Percentiles rank a stretch among this genome's conserved stretches.
These are phyloP conservation scores for Rhododendron ferrugineum DNA, from an alignment of 148 eudicot genomes.

Conservation along the genomic window DNA sequence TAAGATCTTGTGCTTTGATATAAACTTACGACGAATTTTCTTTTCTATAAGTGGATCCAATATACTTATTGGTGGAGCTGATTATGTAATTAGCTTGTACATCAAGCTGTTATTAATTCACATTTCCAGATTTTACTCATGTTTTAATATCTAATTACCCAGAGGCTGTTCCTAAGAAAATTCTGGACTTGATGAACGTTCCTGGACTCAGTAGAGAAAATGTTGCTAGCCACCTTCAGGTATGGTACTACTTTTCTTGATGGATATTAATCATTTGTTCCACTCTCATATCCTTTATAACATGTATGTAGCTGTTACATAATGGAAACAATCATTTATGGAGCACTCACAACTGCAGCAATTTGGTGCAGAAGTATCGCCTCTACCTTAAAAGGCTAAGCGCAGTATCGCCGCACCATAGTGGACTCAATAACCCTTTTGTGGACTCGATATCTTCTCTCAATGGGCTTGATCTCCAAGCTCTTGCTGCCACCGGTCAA, in stretches of 20 bases:
- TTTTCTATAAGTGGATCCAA: background rate
- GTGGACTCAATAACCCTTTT: conserved; percentile 56
- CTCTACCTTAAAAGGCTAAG: conserved; percentile 80
- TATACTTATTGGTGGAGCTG: background rate
- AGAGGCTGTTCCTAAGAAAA: conserved; percentile 26
- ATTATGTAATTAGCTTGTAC: background rate
- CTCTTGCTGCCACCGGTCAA: conserved; percentile 69
- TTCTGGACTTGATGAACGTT: conserved; percentile 25
- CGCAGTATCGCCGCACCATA: conserved; percentile 66
- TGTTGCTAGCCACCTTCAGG: conserved; percentile 26
- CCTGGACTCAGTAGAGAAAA: conserved; percentile 22
- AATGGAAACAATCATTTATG: background rate
- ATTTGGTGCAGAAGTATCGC: conserved; percentile 71
- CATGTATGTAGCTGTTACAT: background rate
- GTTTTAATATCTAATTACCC: background rate
- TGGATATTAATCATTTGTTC: background rate
- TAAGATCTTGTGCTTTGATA: background rate
- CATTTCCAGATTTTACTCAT: background rate
- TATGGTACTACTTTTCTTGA: background rate
- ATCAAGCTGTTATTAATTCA: background rate
- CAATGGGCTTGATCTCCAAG: conserved; percentile 62
- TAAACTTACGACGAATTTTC: background rate
- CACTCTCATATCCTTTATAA: background rate
- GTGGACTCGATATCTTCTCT: conserved; percentile 57
- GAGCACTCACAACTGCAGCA: conserved; percentile 4